Evolutionary conservation across 2,329 filamentous ascomycete species (phyloP).

Genomic region (Helotiales sp.): DNA sequence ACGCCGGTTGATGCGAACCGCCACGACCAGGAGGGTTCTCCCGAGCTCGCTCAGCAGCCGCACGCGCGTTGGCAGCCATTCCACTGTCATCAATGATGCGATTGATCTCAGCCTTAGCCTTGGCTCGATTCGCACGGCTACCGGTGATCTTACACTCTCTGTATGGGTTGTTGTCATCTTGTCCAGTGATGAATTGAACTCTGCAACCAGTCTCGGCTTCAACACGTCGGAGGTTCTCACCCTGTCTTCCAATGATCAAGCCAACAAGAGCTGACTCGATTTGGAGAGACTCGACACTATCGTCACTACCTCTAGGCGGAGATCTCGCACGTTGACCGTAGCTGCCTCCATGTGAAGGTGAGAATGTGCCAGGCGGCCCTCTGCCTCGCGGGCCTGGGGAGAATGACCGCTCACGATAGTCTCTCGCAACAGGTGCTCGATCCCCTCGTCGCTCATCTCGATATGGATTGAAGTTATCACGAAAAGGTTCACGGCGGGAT

Average conservation of each 20-base stretch:
- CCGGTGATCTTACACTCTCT: slow-evolving; percentile 87
- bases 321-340: slow-evolving; percentile 54
- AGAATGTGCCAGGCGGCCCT: slow-evolving; percentile 52
- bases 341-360: slow-evolving; percentile 56
- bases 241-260: slow-evolving; percentile 85
- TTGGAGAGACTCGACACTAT: slow-evolving; percentile 77
- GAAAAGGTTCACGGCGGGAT: slow-evolving; percentile 65
- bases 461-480: slow-evolving; percentile 79
- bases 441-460: slow-evolving; percentile 80
- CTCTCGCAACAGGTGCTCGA: slow-evolving; percentile 49
- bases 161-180: slow-evolving; percentile 68
- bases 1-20: slow-evolving; percentile 44
- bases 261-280: slow-evolving; percentile 87
- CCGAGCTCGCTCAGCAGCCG: slow-evolving; percentile 39
- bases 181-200: slow-evolving; percentile 83
- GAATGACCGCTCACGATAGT: slow-evolving; percentile 71
- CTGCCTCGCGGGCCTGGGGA: slow-evolving; percentile 62
- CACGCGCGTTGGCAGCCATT: slow-evolving; percentile 52
- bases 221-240: slow-evolving; percentile 84
- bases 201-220: slow-evolving; percentile 80
- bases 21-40: slow-evolving; percentile 32
- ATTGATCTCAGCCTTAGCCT: slow-evolving; percentile 81
- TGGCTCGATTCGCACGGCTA: slow-evolving; percentile 66
- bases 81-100: slow-evolving; percentile 86
- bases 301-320: slow-evolving; percentile 51